Percentiles rank a stretch among this genome's conserved stretches.
Evolutionary conservation across 2,329 filamentous ascomycete genomes (phyloP).

Genomic region (Colletotrichum acutatum): DNA sequence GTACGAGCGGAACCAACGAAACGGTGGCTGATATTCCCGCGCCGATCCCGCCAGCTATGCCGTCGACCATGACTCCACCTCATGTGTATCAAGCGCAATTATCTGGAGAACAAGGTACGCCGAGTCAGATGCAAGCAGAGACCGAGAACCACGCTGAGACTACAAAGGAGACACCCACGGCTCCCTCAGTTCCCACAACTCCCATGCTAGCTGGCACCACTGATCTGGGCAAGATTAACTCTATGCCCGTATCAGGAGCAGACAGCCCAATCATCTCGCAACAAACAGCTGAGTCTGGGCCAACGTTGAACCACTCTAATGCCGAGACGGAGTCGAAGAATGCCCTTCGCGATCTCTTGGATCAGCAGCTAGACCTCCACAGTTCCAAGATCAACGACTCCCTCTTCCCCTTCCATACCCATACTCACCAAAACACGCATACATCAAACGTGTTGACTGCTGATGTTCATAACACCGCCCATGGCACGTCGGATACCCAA

Average conservation of each 20-base stretch:
- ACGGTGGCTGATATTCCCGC: background rate
- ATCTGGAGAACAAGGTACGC: constrained; percentile 29
- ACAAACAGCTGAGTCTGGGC: background rate
- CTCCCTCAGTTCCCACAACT: background rate
- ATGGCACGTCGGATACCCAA: background rate
- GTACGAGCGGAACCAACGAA: background rate
- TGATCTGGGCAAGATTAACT: background rate
- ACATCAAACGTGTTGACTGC: background rate
- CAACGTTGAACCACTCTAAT: background rate
- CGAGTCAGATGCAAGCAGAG: constrained; percentile 1
- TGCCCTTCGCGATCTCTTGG: background rate
- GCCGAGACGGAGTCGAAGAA: background rate
- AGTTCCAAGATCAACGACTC: background rate
- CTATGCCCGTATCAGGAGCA: background rate
- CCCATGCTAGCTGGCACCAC: constrained; percentile 1
- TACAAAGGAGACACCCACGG: constrained; percentile 15
- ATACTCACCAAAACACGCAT: background rate
- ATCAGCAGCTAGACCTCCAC: background rate
- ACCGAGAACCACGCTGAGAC: constrained; percentile 26
- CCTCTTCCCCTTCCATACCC: background rate
- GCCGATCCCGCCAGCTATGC: background rate
- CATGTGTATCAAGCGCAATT: constrained; percentile 7
- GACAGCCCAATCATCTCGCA: background rate
- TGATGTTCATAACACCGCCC: background rate
- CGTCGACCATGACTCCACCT: background rate